Evolutionary conservation across 2,329 filamentous ascomycete species (phyloP), one percentile per base, ranked within the genome.

Genomic region (Nakataea oryzae): DNA sequence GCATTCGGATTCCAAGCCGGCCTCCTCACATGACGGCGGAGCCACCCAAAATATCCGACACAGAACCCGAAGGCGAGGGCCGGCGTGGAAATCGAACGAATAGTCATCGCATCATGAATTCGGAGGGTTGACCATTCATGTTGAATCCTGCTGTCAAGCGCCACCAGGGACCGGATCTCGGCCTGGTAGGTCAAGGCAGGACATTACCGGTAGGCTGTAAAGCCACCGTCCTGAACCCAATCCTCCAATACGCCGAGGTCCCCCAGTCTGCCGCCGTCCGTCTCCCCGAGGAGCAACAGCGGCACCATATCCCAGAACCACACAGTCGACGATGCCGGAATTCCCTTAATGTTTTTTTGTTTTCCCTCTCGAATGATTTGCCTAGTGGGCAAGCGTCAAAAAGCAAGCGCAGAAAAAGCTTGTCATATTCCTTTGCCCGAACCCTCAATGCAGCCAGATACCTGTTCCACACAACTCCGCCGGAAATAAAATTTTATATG

Each of bases 401-500:
- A 50, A 60, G 58, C 58, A 54, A 61, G 59, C 59, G 59, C 59
- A 54, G 30, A 41, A 41, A 55, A 57, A 57, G 54, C 54, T 32
- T 47, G 54, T 57, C 60, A 50, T 57, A 61, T 57, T 55, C 60
- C 60, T 60, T 60, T 55, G 59, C 60, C 60, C 55, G 41, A 64
- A 66, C 65, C 66, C 63, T 64, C 60, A 63, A 67, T 67, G 66
- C 65, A 67, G 62, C 66, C 65, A 64, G 60, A 64, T 63, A 67
- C 64, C 63, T 65, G 63, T 65, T 67, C 63, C 66, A 63, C 62
- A 64, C 66, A 67, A 67, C 65, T 67, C 66, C 66, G 66, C 64
- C 63, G 64, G 60, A 76, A 74, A 69, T 74, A 74, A 50, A 74
- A 74, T 75, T 80, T 89, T 93, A 96, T 89, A 97, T 95, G 83